Base-by-base conservation (phyloP, 2,329 filamentous ascomycete genomes). In the Pseudogymnoascus sp. region DNA sequence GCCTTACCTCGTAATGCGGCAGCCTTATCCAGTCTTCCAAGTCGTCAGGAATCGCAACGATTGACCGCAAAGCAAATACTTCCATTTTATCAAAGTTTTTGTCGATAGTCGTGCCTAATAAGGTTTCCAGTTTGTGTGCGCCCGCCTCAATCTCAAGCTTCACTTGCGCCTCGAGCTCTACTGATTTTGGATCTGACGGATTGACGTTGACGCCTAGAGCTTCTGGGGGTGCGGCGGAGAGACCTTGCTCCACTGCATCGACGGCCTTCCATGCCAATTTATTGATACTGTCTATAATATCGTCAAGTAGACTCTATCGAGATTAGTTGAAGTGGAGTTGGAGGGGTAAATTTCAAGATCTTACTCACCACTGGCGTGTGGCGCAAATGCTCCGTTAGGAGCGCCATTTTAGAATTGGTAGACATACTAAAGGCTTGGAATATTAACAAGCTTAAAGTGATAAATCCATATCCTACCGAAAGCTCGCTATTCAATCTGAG, bases 281-380 rank as follows among this genome's bases (percentile, higher is more conserved):
- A 78, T 97, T 99, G 74, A 97, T 86, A 61, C 88, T 89, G 79
- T 97, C 97, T 78, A 97, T 96, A 69, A 97, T 92, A 77, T 97
- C 93, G 83, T 99, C 94, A 71, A 99, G 88, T 42, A 99, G 85
- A 64, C 89, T 89, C 92, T 96, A 70, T 27, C 13, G 45, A 29
- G 27, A 39, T 31, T 15, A 10, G 39, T 36, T 48, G 62, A 31
- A 45, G 48, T 60, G 67, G 62, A 63, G 62, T 62, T 61, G 61
- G 60, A 4, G 39, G 52, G 48, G 45, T 18, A 33, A 48, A 59
- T 61, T 25, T 37, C 33, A 36, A n/a, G 5, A 55, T 27, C 29
- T 13, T 27, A 79, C 88, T 72, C 76, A 96, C 92, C 67, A 96
- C 85, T 29, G 93, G 94, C 1, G 94, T 93, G 70, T 96, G 97